These are phyloP conservation scores for Diaporthe capsici DNA, from an alignment of 2,329 filamentous ascomycete species.

Conservation along the genomic window DNA sequence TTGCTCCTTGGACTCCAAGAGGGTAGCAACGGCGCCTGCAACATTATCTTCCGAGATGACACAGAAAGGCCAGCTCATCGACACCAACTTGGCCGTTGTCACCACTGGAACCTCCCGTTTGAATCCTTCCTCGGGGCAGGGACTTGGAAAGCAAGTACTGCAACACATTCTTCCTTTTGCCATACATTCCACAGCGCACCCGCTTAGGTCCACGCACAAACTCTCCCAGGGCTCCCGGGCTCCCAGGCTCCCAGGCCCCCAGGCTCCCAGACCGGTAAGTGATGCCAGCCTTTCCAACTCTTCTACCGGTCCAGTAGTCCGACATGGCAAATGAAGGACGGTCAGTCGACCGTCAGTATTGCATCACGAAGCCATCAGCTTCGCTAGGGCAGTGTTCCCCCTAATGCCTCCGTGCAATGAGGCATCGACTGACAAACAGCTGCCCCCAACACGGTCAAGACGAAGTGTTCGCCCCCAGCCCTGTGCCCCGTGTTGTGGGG, in stretches of 20 bases:
- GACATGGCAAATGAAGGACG: background rate
- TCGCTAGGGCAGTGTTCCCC: constrained; percentile 6
- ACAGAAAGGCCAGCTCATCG: constrained; percentile 5
- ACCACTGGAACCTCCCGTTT: background rate
- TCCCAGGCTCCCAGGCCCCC: too few relatives aligned
- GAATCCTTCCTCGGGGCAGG: background rate
- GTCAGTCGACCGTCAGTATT: background rate
- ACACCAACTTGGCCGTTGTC: background rate
- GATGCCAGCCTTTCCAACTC: background rate
- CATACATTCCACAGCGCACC: background rate
- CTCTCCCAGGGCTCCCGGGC: background rate
- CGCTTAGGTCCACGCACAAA: background rate
- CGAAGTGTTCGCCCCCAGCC: constrained; percentile 1
- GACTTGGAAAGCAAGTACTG: constrained; percentile 25
- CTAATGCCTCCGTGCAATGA: background rate
- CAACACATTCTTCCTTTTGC: background rate
- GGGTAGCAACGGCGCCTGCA: background rate
- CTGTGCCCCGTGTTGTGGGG: background rate
- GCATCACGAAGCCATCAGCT: constrained; percentile 8
- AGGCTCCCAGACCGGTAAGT: background rate
- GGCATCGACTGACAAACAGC: background rate
- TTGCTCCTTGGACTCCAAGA: background rate
- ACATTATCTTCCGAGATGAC: background rate
- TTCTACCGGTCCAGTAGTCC: background rate
- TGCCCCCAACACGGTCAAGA: background rate